Evolutionary conservation across 768 basidiomycete genomes (phyloP).

Genomic region (Calocera cornea): DNA sequence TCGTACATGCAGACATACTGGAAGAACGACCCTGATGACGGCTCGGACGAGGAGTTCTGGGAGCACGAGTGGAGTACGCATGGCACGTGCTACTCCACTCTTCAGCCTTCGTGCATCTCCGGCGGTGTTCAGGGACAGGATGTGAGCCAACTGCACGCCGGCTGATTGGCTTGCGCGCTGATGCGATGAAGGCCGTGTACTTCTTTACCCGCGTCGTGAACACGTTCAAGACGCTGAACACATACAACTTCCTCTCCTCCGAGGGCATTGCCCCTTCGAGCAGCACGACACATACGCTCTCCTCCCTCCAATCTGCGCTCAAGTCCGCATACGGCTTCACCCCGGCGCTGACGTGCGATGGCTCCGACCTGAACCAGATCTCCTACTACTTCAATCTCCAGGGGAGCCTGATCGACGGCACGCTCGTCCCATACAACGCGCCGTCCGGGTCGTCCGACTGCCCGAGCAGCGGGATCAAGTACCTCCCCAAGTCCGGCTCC

Average conservation of each 20-base stretch:
- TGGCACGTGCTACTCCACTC: conserved; percentile 22
- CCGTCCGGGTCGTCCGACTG: conserved; percentile 23
- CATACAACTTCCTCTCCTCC: conserved; percentile 53
- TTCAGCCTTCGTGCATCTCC: conserved; percentile 19
- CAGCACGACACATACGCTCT: conserved; percentile 42
- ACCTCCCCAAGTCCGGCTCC: conserved; percentile 37
- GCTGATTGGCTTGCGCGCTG: not conserved
- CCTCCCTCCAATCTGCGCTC: conserved; percentile 40
- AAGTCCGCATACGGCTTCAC: conserved; percentile 40
- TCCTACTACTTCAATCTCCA: conserved; percentile 51
- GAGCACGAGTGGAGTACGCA: conserved; percentile 21
- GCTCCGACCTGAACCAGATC: conserved; percentile 31
- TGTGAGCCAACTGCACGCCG: conserved; percentile 7
- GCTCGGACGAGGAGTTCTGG: conserved; percentile 22
- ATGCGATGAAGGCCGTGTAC: conserved; percentile 15
- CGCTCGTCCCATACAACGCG: conserved; percentile 39
- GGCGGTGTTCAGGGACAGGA: conserved; percentile 15
- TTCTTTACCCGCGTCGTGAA: conserved; percentile 32
- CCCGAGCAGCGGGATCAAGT: conserved; percentile 43
- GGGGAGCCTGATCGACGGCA: conserved; percentile 52
- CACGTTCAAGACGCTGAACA: conserved; percentile 56
- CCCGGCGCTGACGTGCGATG: conserved; percentile 36
- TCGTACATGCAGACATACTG: conserved; percentile 14
- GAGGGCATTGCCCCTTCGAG: conserved; percentile 64
- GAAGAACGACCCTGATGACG: conserved; percentile 16